Evolutionary conservation across 164 flowering plant genomes (phyloP), one percentile per base, ranked within the genome.

Genomic region (Liriodendron chinense): DNA sequence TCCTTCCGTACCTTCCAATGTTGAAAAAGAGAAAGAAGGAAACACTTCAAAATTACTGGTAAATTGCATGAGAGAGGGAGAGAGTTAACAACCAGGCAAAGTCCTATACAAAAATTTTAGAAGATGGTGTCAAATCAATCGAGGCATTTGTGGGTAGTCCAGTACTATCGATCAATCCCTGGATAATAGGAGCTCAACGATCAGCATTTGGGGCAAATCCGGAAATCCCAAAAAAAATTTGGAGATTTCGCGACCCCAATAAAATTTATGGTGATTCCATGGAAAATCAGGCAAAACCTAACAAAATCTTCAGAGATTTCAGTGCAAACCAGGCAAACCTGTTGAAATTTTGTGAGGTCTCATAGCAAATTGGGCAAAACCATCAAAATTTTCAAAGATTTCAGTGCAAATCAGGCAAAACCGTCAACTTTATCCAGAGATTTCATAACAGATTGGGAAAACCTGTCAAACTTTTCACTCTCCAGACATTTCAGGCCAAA

Each of bases 1-100:
- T 92, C 99, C 82, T 86, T 94, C 50, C 88, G 83, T 26, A 91
- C 82, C 99, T 96, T 75, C 79, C 83, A 34, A 21, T 75, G 14
- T 4, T 20, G 16, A 63, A 76, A 57, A 81, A 71, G 25, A 64
- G 43, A 56, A 7, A 9, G 23, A 3, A 14, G 28, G 22, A 57
- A 43, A 25, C 2, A 24, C 13, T 8, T 9, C 34, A 64, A 13
- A 23, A 9, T 22, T 1, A 64, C 2, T 26, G 22, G 64, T 64
- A 64, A 64, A 21, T 9, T 13, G 26, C 34, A 23, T 24, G 22
- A 61, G 22, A 18, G 20, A 59, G 34, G 22, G 34, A 47, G 24
- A 14, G 22, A 61, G 64, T 61, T 9, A 22, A 61, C 7, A 61
- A 61, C 64, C n/a, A n/a, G 22, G 22, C 23, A 7, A 61, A n/a